A percentile compares a stretch with the other conserved stretches of the same genome.
phyloP scores from a whole-genome alignment of 192 early-diverging fungal genomes.

The Allomyces javanicus region DNA sequence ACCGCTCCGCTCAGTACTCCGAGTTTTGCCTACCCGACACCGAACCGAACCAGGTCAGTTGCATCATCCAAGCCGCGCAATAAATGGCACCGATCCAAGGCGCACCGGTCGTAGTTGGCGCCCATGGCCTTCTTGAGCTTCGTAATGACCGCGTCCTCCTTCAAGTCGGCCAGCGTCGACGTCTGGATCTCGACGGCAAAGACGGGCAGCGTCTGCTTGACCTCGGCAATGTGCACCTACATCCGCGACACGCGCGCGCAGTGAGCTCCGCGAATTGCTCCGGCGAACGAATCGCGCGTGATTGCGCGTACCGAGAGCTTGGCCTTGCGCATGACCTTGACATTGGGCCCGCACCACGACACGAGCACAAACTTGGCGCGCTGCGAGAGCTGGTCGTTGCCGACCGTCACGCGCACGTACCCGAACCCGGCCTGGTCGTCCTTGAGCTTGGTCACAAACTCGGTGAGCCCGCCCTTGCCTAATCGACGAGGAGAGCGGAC shows the following conservation, averaged over 20 bases:
- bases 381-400: conserved; percentile 31
- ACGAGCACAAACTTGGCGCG: conserved; percentile 43
- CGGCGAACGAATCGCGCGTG: too few species aligned
- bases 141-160: conserved; percentile 33
- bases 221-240: conserved; percentile 49
- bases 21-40: too few species aligned
- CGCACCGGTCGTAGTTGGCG: conserved; percentile 17
- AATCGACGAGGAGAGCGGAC: not conserved
- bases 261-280: not conserved
- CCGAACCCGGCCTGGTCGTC: conserved; percentile 55
- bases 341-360: conserved; percentile 43
- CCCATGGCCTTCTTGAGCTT: conserved; percentile 45
- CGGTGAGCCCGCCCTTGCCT: conserved; percentile 37
- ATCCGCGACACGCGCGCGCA: not conserved
- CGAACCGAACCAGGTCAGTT: not conserved
- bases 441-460: conserved; percentile 36
- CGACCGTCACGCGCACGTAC: conserved; percentile 39
- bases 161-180: conserved; percentile 30
- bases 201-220: conserved; percentile 44
- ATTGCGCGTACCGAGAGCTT: conserved; percentile 38
- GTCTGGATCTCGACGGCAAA: conserved; percentile 60
- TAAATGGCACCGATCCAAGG: not conserved
- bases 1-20: too few species aligned
- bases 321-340: conserved; percentile 59
- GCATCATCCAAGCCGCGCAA: not conserved